A percentile compares a stretch with the other conserved stretches of the same genome.
Conservation (phyloP, 495 filamentous ascomycete species). For the Aspergillus bridgeri region DNA sequence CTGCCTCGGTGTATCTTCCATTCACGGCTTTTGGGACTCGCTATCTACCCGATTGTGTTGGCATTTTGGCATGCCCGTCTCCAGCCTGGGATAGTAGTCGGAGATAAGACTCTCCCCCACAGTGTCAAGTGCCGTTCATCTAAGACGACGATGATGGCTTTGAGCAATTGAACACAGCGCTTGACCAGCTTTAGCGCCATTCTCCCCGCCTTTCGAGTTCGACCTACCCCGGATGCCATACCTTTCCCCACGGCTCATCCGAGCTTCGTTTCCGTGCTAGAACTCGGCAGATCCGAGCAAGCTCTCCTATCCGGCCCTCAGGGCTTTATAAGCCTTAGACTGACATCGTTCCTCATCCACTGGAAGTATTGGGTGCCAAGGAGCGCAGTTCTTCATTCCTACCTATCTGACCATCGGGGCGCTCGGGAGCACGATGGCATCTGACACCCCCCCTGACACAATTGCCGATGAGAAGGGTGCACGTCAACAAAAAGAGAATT, state of each 20-base stretch:
- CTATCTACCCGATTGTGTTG: background rate
- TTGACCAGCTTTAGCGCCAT: background rate
- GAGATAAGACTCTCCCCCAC: too few relatives aligned
- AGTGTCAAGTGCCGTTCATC: background rate
- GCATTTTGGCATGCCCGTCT: background rate
- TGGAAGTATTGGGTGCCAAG: background rate
- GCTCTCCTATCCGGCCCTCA: background rate
- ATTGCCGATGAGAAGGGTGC: conserved; percentile 24
- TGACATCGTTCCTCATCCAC: too few relatives aligned
- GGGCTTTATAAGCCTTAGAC: background rate
- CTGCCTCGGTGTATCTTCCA: background rate
- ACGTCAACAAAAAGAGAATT: conserved; percentile 18
- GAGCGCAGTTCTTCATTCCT: background rate
- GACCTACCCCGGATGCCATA: background rate
- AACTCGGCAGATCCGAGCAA: conserved; percentile 7
- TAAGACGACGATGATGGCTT: background rate
- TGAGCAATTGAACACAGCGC: background rate
- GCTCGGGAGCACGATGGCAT: conserved; percentile 3
- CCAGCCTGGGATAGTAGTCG: too few relatives aligned
- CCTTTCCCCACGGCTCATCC: background rate
- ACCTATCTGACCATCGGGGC: too few relatives aligned
- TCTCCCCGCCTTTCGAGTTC: background rate
- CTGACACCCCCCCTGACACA: background rate
- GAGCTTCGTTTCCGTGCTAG: conserved; percentile 1
- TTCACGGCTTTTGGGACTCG: background rate